phyloP scores from a whole-genome alignment of 495 filamentous ascomycete genomes.

The Penicillium atrosanguineum region DNA sequence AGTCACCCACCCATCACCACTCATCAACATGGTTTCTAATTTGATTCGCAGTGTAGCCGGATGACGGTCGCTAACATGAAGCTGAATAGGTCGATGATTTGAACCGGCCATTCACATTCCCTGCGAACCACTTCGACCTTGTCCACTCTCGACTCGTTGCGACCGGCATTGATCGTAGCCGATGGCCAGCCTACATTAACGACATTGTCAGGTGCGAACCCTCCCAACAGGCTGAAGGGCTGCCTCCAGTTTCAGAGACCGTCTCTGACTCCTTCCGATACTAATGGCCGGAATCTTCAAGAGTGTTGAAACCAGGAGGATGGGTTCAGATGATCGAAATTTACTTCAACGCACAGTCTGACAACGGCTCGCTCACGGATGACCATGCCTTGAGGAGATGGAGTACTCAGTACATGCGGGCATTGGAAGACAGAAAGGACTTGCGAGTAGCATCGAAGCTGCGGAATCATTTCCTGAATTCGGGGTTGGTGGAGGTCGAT shows the following conservation, averaged over 20 bases:
- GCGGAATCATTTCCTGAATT: conserved; percentile 57
- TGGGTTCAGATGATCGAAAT: conserved; percentile 93
- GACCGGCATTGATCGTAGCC: conserved; percentile 68
- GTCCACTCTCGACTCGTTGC: conserved; percentile 83
- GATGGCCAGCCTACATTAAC: conserved; percentile 77
- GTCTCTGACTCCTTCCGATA: not conserved
- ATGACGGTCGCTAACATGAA: conserved; percentile 27
- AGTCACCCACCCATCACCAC: not conserved
- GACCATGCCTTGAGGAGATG: conserved; percentile 69
- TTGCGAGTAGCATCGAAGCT: conserved; percentile 65
- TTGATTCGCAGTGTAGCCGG: not conserved
- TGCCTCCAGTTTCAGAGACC: not conserved
- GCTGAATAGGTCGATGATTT: conserved; percentile 66
- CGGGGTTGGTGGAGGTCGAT: conserved; percentile 75
- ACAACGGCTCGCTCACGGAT: conserved; percentile 77
- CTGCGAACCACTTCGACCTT: conserved; percentile 77
- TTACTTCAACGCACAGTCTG: conserved; percentile 84
- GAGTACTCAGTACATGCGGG: conserved; percentile 67
- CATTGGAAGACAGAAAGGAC: conserved; percentile 67
- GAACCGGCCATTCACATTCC: conserved; percentile 73
- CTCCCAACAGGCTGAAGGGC: not conserved
- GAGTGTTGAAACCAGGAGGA: conserved; percentile 64
- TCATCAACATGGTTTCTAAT: not conserved
- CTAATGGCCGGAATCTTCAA: conserved; percentile 26
- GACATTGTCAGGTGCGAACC: conserved; percentile 65